Evolutionary conservation across 352 stramenopile genomes (phyloP).

Genomic region (Globisporangium camurandrum): DNA sequence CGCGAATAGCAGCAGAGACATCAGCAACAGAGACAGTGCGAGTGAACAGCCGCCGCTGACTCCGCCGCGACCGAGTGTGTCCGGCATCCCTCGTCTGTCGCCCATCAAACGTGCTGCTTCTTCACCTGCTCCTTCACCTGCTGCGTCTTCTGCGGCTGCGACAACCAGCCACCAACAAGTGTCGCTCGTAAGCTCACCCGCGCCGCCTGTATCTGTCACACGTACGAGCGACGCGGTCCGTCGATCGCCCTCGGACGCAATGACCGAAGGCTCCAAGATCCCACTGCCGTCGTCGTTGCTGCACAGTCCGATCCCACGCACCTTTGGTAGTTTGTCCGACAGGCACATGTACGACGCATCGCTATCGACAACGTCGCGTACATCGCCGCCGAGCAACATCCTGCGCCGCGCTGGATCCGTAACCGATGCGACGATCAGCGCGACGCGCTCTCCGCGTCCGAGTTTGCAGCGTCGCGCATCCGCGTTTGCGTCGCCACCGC

Average conservation of each 20-base stretch:
- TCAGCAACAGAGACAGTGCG: too few relatives aligned
- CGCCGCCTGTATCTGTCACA: too few relatives aligned
- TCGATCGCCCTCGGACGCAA: slow-evolving; percentile 8
- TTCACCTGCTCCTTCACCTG: too few relatives aligned
- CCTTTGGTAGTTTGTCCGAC: background rate
- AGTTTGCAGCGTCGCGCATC: background rate
- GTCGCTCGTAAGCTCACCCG: too few relatives aligned
- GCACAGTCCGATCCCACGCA: slow-evolving; percentile 6
- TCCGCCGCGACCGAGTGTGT: too few relatives aligned
- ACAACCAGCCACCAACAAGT: too few relatives aligned
- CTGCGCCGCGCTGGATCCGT: background rate
- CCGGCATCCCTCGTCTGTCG: too few relatives aligned
- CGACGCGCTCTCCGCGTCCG: background rate
- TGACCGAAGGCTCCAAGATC: slow-evolving; percentile 13
- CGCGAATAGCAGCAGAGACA: too few relatives aligned
- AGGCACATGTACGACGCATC: slow-evolving; percentile 5
- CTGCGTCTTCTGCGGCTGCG: too few relatives aligned
- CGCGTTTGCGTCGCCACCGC: background rate
- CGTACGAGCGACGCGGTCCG: too few relatives aligned
- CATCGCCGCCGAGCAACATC: background rate
- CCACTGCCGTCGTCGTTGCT: slow-evolving; percentile 5
- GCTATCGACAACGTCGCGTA: background rate
- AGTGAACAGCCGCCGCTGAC: too few relatives aligned
- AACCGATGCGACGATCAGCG: slow-evolving; percentile 2
- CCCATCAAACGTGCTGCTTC: too few relatives aligned